phyloP scores from a whole-genome alignment of 192 early-diverging fungal species.

The Rhizophagus sp. region DNA sequence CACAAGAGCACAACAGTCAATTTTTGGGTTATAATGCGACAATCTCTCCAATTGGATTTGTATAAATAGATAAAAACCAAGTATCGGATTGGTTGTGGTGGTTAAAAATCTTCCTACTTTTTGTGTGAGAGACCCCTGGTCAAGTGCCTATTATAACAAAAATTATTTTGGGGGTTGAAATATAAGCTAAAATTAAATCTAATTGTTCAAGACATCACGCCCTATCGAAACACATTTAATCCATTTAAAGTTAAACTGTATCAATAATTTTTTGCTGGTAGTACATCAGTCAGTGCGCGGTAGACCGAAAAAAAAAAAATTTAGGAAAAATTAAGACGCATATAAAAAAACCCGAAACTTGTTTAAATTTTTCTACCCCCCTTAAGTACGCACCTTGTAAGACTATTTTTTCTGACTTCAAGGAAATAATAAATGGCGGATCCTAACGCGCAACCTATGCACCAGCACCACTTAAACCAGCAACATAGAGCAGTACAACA shows the following conservation, averaged over 20 bases:
- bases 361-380: background rate
- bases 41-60: slow-evolving; percentile 22
- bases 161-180: background rate
- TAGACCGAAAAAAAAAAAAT: background rate
- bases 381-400: background rate
- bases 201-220: slow-evolving; percentile 5
- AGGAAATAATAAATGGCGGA: slow-evolving; percentile 11
- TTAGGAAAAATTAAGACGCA: slow-evolving; percentile 1
- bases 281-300: slow-evolving; percentile 17
- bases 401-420: background rate
- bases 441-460: slow-evolving; percentile 8
- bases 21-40: slow-evolving; percentile 16
- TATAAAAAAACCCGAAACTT: background rate
- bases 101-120: background rate
- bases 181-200: slow-evolving; percentile 4
- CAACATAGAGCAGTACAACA: background rate
- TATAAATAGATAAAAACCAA: background rate
- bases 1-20: slow-evolving; percentile 18
- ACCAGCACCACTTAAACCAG: slow-evolving; percentile 1
- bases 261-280: background rate
- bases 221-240: slow-evolving; percentile 15
- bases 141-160: background rate
- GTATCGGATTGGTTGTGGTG: slow-evolving; percentile 1
- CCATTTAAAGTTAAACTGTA: slow-evolving; percentile 12
- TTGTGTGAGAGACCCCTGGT: background rate